Evolutionary conservation across 352 stramenopile genomes (phyloP).

Genomic region (Phytophthora vignae): DNA sequence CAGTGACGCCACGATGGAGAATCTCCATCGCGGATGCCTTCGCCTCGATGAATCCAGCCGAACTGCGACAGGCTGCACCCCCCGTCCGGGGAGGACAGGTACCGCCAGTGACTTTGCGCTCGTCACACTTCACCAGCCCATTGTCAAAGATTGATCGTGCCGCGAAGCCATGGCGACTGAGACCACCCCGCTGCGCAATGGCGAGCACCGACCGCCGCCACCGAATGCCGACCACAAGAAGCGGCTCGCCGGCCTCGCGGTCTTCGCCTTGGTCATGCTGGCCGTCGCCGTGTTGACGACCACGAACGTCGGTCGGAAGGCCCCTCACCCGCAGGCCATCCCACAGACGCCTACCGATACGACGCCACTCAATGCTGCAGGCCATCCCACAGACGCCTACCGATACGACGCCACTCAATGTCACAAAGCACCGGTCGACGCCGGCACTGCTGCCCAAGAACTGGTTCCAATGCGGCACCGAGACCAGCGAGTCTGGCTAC

Average conservation of each 20-base stretch:
- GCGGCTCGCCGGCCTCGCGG: conserved; percentile 24
- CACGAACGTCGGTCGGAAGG: conserved; percentile 16
- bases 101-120: not conserved
- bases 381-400: too few relatives aligned
- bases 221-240: conserved; percentile 7
- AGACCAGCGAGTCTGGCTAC: conserved; percentile 54
- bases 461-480: conserved; percentile 35
- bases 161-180: conserved; percentile 32
- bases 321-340: conserved; percentile 6
- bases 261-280: conserved; percentile 32
- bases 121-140: not conserved
- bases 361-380: conserved; percentile 12
- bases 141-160: not conserved
- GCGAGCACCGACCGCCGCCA: not conserved
- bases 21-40: not conserved
- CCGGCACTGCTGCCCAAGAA: conserved; percentile 15
- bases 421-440: not conserved
- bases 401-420: too few relatives aligned
- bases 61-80: not conserved
- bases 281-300: conserved; percentile 28
- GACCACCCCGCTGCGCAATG: conserved; percentile 33
- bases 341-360: conserved; percentile 6
- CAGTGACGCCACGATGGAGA: not conserved
- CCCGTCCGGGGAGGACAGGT: not conserved
- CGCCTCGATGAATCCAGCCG: not conserved